Evolutionary conservation across 2,329 filamentous ascomycete species (phyloP), one percentile per base, ranked within the genome.

Genomic region (Exophiala mesophila): DNA sequence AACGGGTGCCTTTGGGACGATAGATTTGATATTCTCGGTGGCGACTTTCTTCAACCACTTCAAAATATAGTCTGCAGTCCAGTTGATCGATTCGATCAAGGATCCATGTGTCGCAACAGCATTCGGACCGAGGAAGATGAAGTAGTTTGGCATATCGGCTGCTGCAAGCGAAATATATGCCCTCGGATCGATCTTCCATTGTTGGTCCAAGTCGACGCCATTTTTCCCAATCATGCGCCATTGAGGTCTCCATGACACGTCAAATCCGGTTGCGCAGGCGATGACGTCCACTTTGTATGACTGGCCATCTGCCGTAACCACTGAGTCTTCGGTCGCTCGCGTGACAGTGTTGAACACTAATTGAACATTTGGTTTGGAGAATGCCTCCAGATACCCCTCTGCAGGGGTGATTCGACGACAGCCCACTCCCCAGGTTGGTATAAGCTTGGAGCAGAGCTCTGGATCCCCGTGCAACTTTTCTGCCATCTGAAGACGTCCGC

Each of bases 201-300:
- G 41, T 2, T 59, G 52, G 3, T 41, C 48, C 15, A 63, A 43
- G 20, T 52, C 46, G 9, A 53, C 46, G 3, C 54, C 57, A 18
- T 57, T 36, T 1, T 52, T 44, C 3, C 68, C 59, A 15, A 62
- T 53, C 8, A 67, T 49, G 0, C 56, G 56, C 29, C 59, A 67
- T 3, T 54, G 56, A 1, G 63, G 65, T 1, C 52, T 50, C 17
- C 60, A 59, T 8, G 58, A 60, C 21, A 63, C 60, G 36, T 67
- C 60, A 35, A 66, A 68, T 1, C 66, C 65, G 9, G 65, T 68
- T 4, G 65, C 64, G 47, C 65, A 67, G 39, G 65, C 38, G 24
- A 62, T 56, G 3, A 60, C 29, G 17, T 61, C 58, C 16, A 59
- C 54, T 24, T 61, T 46, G 13, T 47, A 52, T 1, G 36, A 45